Base-by-base conservation (phyloP, 2,329 filamentous ascomycete genomes). In the Proliferodiscus dingleyae region DNA sequence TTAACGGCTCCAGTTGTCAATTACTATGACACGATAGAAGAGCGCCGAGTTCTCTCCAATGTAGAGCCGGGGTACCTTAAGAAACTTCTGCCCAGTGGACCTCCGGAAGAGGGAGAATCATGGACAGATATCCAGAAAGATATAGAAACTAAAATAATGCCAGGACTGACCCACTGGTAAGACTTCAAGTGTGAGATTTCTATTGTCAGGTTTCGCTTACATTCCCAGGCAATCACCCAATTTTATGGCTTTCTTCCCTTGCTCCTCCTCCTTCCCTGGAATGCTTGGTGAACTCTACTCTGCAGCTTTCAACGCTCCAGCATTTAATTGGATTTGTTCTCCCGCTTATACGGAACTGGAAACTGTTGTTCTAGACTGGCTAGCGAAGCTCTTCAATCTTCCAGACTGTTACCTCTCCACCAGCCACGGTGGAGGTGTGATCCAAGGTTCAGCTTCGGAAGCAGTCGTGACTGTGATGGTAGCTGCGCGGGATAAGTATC, bases 301-400 rank as follows among this genome's bases (percentile, higher is more conserved):
- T 34, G 83, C 87, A 4, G 85, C 89, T 5, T 90, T 96, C 68
- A 93, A 83, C 10, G 87, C 87, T 13, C 89, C 91, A 1, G 89
- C 89, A 30, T 97, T 97, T 74, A 97, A 97, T 68, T 97, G 91
- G 91, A 82, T 96, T 53, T 96, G 91, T 68, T 89, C 84, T 5
- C 91, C 91, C 1, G 89, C 87, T 5, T 84, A 93, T 15, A 97
- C 91, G 0, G 91, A 97, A 69, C 77, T 97, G 38, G 91, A 97
- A 72, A 95, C 90, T 0, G 77, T 96, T 19, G 85, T 95, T 34
- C 76, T 96, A 64, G 91, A 97, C 67, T 97, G 91, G 90, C 71
- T 96, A 3, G 88, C 85, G 13, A 80, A 85, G 64, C 75, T 89
- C 7, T 67, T 96, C 10, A 80, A 71, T 1, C 71, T 97, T 19